phyloP scores from a whole-genome alignment of 495 filamentous ascomycete species.

The Daldinia grandis region DNA sequence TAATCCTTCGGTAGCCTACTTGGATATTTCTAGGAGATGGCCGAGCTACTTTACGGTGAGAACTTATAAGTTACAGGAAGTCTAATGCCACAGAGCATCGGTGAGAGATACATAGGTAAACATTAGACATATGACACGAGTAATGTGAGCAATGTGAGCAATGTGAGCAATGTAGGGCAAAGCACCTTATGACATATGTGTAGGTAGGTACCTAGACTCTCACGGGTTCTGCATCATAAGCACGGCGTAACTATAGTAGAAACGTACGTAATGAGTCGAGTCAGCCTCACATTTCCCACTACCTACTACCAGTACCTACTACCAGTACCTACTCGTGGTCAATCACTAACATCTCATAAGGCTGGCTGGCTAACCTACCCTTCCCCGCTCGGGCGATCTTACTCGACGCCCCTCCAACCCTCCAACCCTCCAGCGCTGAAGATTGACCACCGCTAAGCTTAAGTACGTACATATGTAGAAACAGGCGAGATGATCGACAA shows the following conservation, averaged over 20 bases:
- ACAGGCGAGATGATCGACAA: not conserved
- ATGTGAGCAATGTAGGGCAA: conserved; percentile 19
- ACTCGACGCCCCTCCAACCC: not conserved
- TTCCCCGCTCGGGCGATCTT: not conserved
- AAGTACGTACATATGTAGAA: not conserved
- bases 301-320: too few relatives aligned
- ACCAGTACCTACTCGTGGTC: conserved; percentile 23
- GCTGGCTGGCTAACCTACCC: conserved; percentile 8
- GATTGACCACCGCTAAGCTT: not conserved
- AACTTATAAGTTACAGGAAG: not conserved
- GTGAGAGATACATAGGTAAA: conserved; percentile 11
- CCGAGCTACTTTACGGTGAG: not conserved
- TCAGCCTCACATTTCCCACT: conserved; percentile 32
- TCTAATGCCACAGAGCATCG: conserved; percentile 4
- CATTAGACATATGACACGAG: conserved; percentile 22
- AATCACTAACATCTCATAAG: conserved; percentile 10
- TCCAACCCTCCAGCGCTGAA: not conserved
- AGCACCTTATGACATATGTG: conserved; percentile 5
- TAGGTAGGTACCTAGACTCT: not conserved
- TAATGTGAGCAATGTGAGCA: conserved; percentile 20
- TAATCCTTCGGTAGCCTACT: conserved; percentile 5
- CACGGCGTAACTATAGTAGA: conserved; percentile 19
- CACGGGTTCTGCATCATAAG: conserved; percentile 10
- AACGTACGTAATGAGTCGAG: conserved; percentile 27
- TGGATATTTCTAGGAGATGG: conserved; percentile 1